Evolutionary conservation across 140 eudicot species (phyloP).

Genomic region (Senecio squalidus): DNA sequence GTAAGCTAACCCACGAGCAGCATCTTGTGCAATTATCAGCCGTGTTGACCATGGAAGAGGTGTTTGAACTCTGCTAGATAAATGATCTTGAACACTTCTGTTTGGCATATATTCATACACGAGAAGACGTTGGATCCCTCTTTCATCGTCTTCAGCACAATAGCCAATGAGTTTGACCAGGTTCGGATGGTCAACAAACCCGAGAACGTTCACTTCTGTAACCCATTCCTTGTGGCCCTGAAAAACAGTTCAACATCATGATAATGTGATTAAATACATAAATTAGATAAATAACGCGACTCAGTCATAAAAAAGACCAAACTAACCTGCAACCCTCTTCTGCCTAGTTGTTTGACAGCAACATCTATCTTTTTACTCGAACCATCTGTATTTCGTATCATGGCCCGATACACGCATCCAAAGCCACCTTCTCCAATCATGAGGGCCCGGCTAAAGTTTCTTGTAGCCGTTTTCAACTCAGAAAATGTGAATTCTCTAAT

Average conservation of each 20-base stretch:
- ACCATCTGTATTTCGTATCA: constrained; percentile 28
- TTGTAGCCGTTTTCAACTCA: constrained; percentile 74
- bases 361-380: constrained; percentile 47
- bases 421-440: constrained; percentile 97
- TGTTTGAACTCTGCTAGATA: constrained; percentile 50
- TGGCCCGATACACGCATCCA: constrained; percentile 80
- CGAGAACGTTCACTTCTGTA: constrained; percentile 90
- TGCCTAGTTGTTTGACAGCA: constrained; percentile 88
- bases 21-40: constrained; percentile 80
- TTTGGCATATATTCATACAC: constrained; percentile 85
- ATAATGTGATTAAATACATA: background rate
- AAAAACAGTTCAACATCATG: background rate
- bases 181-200: constrained; percentile 81
- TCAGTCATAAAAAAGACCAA: background rate
- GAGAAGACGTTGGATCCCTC: constrained; percentile 96
- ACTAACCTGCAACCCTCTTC: constrained; percentile 74
- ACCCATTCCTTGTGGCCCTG: constrained; percentile 99
- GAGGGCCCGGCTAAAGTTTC: constrained; percentile 66
- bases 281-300: no score
- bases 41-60: constrained; percentile 82
- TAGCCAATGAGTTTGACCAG: constrained; percentile 86
- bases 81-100: constrained; percentile 78
- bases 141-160: constrained; percentile 94
- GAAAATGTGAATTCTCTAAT: constrained; percentile 53
- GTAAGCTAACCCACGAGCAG: constrained; percentile 90